Evolutionary conservation across 495 filamentous ascomycete genomes (phyloP), one percentile per base, ranked within the genome.

Genomic region (Penicillium paxilli): DNA sequence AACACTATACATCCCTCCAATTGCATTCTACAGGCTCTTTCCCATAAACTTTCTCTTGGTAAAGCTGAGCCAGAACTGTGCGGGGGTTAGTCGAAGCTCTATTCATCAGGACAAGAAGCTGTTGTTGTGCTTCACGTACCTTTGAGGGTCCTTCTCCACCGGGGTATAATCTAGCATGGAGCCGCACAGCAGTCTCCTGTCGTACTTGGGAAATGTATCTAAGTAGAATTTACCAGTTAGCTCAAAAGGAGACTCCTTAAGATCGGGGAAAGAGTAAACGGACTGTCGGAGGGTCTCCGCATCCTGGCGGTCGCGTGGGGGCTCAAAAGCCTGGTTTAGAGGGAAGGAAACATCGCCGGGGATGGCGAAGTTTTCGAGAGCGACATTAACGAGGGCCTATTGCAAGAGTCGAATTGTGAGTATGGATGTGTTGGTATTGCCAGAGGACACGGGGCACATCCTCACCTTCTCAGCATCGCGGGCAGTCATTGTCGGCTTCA

Each of bases 11-110:
- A 65, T 53, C 45, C 56, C 47, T 28, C 51, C 26, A 9, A n/a
- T 50, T 44, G 24, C 44, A 52, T 61, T 75, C n/a, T 78, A 91
- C 67, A 92, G 79, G 62, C 83, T 85, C 81, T 96, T 97, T 65
- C 92, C 92, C 95, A 98, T 98, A 71, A 98, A 98, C 81, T 96
- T 96, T 70, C 94, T 85, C 83, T 98, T 98, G 44, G 89, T 88
- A 70, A 96, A 98, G 78, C 93, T 97, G 59, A 98, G 77, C 94
- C 94, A 98, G 88, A 92, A 98, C 84, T 88, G 53, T 17, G 26
- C 7, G 7, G 19, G 5, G 9, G 47, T 55, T 10, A 63, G 60
- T 48, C 52, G 49, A 25, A 25, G 12, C 35, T n/a, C 19, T 44
- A 17, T n/a, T 6, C 14, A 12, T 14, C n/a, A 30, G 16, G 1